Conservation (phyloP, 2,329 filamentous ascomycete species). For the Knufia fluminis region DNA sequence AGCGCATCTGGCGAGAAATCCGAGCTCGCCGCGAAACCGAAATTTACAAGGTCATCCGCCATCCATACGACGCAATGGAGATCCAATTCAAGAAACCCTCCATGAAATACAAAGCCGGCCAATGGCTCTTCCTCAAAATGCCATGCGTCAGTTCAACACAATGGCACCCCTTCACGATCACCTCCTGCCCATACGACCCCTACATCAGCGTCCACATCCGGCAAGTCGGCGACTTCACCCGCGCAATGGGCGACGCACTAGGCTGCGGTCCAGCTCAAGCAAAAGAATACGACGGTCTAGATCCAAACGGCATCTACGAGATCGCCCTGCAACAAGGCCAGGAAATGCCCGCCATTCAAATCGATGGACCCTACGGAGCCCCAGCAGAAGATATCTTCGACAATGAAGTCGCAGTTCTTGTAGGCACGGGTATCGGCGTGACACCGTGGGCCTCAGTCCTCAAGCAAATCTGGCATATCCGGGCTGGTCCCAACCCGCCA, state of each 20-base stretch:
- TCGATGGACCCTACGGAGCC: slow-evolving; percentile 93
- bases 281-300: slow-evolving; percentile 81
- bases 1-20: slow-evolving; percentile 86
- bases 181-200: slow-evolving; percentile 89
- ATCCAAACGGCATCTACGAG: slow-evolving; percentile 96
- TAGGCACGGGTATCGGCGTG: slow-evolving; percentile 73
- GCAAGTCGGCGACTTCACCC: slow-evolving; percentile 94
- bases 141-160: slow-evolving; percentile 80
- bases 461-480: slow-evolving; percentile 98
- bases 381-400: slow-evolving; percentile 98
- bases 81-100: slow-evolving; percentile 94
- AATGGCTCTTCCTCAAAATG: slow-evolving; percentile 95
- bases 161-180: slow-evolving; percentile 99
- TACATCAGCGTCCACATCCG: slow-evolving; percentile 92
- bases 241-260: slow-evolving; percentile 86
- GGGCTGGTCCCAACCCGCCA: slow-evolving; percentile 80
- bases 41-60: slow-evolving; percentile 87
- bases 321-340: slow-evolving; percentile 89
- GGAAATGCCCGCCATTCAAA: slow-evolving; percentile 77
- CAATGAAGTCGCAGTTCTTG: slow-evolving; percentile 70
- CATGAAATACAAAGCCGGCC: slow-evolving; percentile 96
- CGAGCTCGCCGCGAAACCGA: slow-evolving; percentile 72
- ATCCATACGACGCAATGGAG: slow-evolving; percentile 94
- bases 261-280: slow-evolving; percentile 80
- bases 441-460: slow-evolving; percentile 81